phyloP scores from a whole-genome alignment of 2,329 filamentous ascomycete species.

The Chaetomium strumarium region DNA sequence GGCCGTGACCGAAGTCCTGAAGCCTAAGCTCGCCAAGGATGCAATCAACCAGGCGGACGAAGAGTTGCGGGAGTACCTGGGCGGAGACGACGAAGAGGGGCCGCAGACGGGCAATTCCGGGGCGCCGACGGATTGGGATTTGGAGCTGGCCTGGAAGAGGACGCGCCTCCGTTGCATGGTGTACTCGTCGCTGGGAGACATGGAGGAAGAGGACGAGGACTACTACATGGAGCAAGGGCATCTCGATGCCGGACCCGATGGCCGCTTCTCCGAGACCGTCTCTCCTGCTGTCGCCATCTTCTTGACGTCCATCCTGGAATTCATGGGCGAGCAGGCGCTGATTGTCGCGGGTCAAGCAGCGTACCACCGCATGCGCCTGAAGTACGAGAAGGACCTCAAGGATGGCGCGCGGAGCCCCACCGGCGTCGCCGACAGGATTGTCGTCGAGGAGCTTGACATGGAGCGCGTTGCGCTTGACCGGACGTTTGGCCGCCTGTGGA shows the following conservation, averaged over 20 bases:
- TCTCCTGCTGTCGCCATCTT: conserved; percentile 94
- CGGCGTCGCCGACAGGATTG: conserved; percentile 57
- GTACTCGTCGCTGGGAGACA: conserved; percentile 89
- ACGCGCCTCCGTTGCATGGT: conserved; percentile 95
- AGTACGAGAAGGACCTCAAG: conserved; percentile 54
- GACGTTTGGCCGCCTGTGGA: conserved; percentile 83
- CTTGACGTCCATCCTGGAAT: conserved; percentile 88
- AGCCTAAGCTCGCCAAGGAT: conserved; percentile 77
- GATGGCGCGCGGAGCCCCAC: conserved; percentile 42
- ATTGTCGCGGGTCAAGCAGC: conserved; percentile 83
- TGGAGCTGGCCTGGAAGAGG: conserved; percentile 92
- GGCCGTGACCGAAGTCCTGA: conserved; percentile 80
- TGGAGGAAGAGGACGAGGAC: conserved; percentile 98
- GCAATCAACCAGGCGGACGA: conserved; percentile 36
- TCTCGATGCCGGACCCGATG: conserved; percentile 52
- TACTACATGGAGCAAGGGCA: conserved; percentile 77
- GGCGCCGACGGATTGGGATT: conserved; percentile 64
- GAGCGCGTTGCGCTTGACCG: conserved; percentile 88
- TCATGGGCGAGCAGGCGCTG: conserved; percentile 84
- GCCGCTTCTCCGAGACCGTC: conserved; percentile 61
- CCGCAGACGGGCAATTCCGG: conserved; percentile 49
- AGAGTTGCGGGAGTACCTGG: conserved; percentile 73
- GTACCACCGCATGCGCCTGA: conserved; percentile 58
- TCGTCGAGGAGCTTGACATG: conserved; percentile 89
- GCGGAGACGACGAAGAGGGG: conserved; percentile 69